Evolutionary conservation across 306 rosid species (phyloP).

Genomic region (Vachellia pachyceras): DNA sequence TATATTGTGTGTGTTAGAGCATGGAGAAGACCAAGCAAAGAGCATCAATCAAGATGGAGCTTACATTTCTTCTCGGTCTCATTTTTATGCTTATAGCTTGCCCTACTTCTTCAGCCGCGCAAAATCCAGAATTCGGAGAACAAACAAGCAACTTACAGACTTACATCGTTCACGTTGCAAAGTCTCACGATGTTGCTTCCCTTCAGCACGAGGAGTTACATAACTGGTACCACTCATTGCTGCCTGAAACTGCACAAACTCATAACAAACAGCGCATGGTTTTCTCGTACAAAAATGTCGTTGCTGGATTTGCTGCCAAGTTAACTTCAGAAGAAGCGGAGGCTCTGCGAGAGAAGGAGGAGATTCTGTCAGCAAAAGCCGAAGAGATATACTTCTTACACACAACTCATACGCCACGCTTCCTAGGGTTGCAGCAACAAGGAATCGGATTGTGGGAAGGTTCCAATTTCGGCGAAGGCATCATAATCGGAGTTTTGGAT

Average conservation of each 20-base stretch:
- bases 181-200: conserved; percentile 32
- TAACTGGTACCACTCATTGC: conserved; percentile 59
- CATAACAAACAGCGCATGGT: conserved; percentile 40
- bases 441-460: conserved; percentile 67
- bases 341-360: conserved; percentile 51
- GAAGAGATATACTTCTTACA: conserved; percentile 53
- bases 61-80: conserved; percentile 25
- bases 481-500: conserved; percentile 73
- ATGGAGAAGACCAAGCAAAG: conserved; percentile 18
- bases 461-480: conserved; percentile 63
- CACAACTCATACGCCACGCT: conserved; percentile 67
- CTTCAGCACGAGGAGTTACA: conserved; percentile 49
- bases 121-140: conserved; percentile 3
- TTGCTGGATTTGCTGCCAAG: conserved; percentile 63
- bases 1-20: neutral
- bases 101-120: conserved; percentile 28
- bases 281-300: conserved; percentile 54
- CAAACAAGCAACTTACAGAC: conserved; percentile 33
- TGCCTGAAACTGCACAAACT: no score
- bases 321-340: conserved; percentile 60
- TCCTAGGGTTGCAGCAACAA: conserved; percentile 65
- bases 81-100: conserved; percentile 35
- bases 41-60: conserved; percentile 25
- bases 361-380: conserved; percentile 53
- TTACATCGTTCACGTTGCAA: conserved; percentile 60